A percentile compares a stretch with the other conserved stretches of the same genome.
phyloP scores from a whole-genome alignment of 768 basidiomycete species.

The Clathrus columnatus region DNA sequence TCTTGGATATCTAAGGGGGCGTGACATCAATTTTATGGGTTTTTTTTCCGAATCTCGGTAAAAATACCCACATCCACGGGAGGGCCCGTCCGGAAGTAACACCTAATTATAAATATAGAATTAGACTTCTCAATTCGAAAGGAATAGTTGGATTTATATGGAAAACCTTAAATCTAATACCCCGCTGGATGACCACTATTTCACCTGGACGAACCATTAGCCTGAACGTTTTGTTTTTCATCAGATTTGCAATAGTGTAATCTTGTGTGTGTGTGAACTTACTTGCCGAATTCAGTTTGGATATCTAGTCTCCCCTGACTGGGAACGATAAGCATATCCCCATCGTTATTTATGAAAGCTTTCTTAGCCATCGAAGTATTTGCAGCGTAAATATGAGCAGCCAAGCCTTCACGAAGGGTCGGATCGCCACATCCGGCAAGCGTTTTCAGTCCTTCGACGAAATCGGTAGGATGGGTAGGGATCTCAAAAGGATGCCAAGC shows the following conservation, averaged over 20 bases:
- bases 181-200: constrained; percentile 54
- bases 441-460: constrained; percentile 53
- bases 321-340: constrained; percentile 59
- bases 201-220: constrained; percentile 60
- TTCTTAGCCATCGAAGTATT: constrained; percentile 52
- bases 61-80: constrained; percentile 44
- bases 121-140: neutral
- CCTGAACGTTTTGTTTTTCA: constrained; percentile 21
- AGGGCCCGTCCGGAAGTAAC: constrained; percentile 47
- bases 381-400: constrained; percentile 53
- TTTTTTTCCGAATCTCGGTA: neutral
- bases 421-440: constrained; percentile 56
- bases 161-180: constrained; percentile 55
- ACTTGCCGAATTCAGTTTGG: constrained; percentile 63
- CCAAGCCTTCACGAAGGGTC: constrained; percentile 52
- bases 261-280: constrained; percentile 23
- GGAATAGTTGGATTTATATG: constrained; percentile 20
- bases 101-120: constrained; percentile 24
- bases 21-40: neutral
- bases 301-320: constrained; percentile 58
- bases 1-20: constrained; percentile 49
- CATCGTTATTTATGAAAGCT: constrained; percentile 56
- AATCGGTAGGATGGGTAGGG: constrained; percentile 41
- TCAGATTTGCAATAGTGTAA: neutral
- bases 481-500: constrained; percentile 58